Percentiles rank a stretch among this genome's conserved stretches.
These are phyloP conservation scores for Chamaecyparis obtusa DNA, from an alignment of 75 land plant genomes.

Conservation along the genomic window DNA sequence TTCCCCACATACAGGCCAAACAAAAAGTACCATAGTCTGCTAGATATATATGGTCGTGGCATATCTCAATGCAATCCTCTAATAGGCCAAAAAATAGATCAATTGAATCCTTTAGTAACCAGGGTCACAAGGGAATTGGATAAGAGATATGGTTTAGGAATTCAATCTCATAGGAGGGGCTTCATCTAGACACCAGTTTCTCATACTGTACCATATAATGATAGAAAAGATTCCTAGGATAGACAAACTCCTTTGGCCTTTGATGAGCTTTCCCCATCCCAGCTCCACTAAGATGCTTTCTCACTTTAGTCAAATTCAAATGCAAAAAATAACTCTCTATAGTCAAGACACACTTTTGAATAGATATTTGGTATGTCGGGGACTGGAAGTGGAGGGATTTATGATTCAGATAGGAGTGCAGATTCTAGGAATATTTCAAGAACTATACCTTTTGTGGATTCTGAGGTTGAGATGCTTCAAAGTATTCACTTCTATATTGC, in stretches of 20 bases:
- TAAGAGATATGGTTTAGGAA: slow-evolving; percentile 18
- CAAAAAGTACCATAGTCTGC: slow-evolving; percentile 68
- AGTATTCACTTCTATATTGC: slow-evolving; percentile 55
- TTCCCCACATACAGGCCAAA: slow-evolving; percentile 12
- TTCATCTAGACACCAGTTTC: slow-evolving; percentile 33
- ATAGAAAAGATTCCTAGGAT: slow-evolving; percentile 10
- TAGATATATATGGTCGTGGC: slow-evolving; percentile 50
- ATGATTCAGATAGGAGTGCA: slow-evolving; percentile 7
- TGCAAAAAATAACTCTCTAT: slow-evolving; percentile 64
- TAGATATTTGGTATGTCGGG: slow-evolving; percentile 69
- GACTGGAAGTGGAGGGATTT: slow-evolving; percentile 18
- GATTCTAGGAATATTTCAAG: slow-evolving; percentile 10
- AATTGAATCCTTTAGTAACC: slow-evolving; percentile 39
- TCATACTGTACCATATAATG: slow-evolving; percentile 11
- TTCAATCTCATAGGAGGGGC: slow-evolving; percentile 16
- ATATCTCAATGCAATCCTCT: slow-evolving; percentile 29
- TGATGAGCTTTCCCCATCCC: slow-evolving; percentile 79
- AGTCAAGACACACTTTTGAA: slow-evolving; percentile 93
- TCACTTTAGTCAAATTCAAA: slow-evolving; percentile 39
- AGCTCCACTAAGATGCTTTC: slow-evolving; percentile 53
- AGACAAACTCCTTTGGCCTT: slow-evolving; percentile 51
- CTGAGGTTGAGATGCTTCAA: slow-evolving; percentile 57
- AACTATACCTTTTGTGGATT: slow-evolving; percentile 23
- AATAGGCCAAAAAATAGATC: slow-evolving; percentile 23
- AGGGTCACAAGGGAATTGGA: slow-evolving; percentile 46